Evolutionary conservation across 305 asterid species (phyloP).

Genomic region (Fraxinus paxiana): DNA sequence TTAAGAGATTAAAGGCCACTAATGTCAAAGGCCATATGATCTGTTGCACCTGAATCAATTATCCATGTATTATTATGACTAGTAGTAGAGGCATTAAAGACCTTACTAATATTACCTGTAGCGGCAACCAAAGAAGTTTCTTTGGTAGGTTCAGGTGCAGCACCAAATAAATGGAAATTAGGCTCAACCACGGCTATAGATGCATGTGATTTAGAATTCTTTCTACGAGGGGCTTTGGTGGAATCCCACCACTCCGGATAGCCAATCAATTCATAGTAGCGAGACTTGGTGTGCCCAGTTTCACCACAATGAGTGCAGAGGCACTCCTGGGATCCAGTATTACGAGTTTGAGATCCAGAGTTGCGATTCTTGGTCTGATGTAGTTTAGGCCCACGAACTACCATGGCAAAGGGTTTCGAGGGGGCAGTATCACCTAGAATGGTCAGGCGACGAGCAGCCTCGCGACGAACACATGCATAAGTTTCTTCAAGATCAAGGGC

Average conservation of each 20-base stretch:
- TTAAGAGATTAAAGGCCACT: neutral
- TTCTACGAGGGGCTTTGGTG: neutral
- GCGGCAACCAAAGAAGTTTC: neutral
- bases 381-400: neutral
- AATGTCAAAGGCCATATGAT: slow-evolving; percentile 1
- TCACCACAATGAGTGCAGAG: neutral
- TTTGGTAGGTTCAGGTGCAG: neutral
- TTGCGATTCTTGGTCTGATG: neutral
- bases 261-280: slow-evolving; percentile 1
- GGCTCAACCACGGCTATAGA: neutral
- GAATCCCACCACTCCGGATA: slow-evolving; percentile 11
- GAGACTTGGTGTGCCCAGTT: neutral
- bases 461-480: neutral
- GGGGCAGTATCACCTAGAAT: neutral
- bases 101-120: neutral
- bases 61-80: neutral
- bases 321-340: neutral
- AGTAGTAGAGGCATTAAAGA: neutral
- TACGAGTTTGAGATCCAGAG: neutral
- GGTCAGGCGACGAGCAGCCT: neutral
- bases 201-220: neutral
- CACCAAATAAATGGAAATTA: neutral
- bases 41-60: neutral
- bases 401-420: neutral
- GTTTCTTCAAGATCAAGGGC: neutral